Conservation (phyloP, 441 rosid genomes). For the Erodium moschatum region DNA sequence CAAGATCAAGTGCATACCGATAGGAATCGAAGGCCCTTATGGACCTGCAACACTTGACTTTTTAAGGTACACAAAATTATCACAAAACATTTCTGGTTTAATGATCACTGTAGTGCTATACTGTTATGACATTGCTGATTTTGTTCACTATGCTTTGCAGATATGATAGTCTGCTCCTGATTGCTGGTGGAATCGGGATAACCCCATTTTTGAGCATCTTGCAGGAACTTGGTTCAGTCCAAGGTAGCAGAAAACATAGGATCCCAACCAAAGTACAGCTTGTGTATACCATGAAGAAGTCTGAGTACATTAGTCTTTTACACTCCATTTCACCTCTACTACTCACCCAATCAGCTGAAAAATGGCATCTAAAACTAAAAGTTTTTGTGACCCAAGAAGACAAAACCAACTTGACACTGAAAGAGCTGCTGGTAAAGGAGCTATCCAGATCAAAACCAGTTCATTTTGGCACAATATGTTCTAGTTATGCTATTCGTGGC, state of each 20-base stretch:
- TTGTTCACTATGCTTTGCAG: conserved; percentile 30
- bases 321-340: conserved; percentile 44
- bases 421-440: conserved; percentile 35
- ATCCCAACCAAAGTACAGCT: conserved; percentile 46
- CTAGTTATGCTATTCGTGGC: conserved; percentile 43
- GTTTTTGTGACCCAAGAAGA: conserved; percentile 58
- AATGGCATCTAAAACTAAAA: conserved; percentile 40
- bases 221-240: conserved; percentile 42
- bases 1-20: conserved; percentile 29
- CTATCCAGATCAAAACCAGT: conserved; percentile 36
- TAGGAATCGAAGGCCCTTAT: conserved; percentile 74
- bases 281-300: conserved; percentile 41
- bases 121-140: not conserved
- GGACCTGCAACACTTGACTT: conserved; percentile 60
- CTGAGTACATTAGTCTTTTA: conserved; percentile 49
- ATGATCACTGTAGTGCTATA: not conserved
- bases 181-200: conserved; percentile 79
- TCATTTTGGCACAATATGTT: conserved; percentile 31
- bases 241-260: conserved; percentile 29
- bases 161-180: conserved; percentile 54
- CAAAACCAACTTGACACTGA: conserved; percentile 28
- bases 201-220: conserved; percentile 73
- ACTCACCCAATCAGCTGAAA: conserved; percentile 29
- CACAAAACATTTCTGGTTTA: not conserved
- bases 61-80: conserved; percentile 37